phyloP scores from a whole-genome alignment of 1,284 basidiomycete genomes.

The Trichosporon inkin region DNA sequence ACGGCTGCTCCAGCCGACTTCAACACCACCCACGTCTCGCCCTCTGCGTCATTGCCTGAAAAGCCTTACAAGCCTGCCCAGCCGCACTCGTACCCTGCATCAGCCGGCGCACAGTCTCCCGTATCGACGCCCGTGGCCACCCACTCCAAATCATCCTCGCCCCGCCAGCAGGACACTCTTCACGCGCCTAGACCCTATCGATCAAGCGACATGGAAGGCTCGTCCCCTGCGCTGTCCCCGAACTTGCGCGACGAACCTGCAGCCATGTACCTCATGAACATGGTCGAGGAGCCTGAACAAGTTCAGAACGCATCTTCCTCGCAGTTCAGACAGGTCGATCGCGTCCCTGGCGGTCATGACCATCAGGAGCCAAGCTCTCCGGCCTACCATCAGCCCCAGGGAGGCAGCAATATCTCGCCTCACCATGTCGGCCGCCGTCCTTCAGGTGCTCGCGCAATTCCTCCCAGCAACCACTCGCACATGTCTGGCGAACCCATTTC shows the following conservation, averaged over 20 bases:
- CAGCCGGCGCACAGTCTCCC: not conserved
- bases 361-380: not conserved
- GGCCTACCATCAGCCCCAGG: not conserved
- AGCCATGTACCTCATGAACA: conserved; percentile 46
- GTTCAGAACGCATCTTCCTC: not conserved
- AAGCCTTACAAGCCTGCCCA: not conserved
- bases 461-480: conserved; percentile 9
- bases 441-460: conserved; percentile 13
- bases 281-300: conserved; percentile 39
- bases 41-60: not conserved
- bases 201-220: conserved; percentile 6
- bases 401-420: not conserved
- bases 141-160: not conserved
- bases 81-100: not conserved
- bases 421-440: conserved; percentile 8
- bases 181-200: conserved; percentile 5
- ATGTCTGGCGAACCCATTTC: conserved; percentile 1
- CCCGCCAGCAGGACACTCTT: not conserved
- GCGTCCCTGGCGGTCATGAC: not conserved
- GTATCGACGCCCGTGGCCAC: not conserved
- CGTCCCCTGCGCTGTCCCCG: not conserved
- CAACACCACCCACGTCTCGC: too few species aligned
- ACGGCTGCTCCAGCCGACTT: too few species aligned
- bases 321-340: not conserved
- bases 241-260: conserved; percentile 41